Conservation (phyloP, 352 stramenopile species). For the Phytophthora tubulina region DNA sequence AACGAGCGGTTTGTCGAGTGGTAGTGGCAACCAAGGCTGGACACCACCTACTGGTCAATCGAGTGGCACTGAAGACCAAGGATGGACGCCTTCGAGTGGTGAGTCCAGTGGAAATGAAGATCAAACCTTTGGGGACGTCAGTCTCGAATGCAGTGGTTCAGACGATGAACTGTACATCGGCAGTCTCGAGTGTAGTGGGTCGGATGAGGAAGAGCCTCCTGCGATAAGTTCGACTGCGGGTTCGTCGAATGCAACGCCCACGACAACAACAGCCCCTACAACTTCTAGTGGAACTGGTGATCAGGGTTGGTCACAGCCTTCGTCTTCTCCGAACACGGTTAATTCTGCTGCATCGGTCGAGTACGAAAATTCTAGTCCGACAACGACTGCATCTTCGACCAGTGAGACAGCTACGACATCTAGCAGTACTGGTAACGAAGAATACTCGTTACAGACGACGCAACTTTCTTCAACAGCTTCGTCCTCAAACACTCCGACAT, state of each 20-base stretch:
- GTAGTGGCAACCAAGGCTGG: slow-evolving; percentile 2
- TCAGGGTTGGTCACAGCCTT: neutral
- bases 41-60: neutral
- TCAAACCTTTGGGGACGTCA: neutral
- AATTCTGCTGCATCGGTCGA: slow-evolving; percentile 10
- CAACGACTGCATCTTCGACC: neutral
- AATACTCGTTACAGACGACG: neutral
- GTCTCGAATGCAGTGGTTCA: slow-evolving; percentile 33
- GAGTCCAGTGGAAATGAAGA: neutral
- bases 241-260: slow-evolving; percentile 3
- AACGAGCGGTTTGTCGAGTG: neutral
- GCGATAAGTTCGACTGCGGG: slow-evolving; percentile 6
- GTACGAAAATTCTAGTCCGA: neutral
- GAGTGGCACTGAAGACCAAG: slow-evolving; percentile 1
- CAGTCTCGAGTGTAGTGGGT: slow-evolving; percentile 29
- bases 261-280: slow-evolving; percentile 4
- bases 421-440: slow-evolving; percentile 7
- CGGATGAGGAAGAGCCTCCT: slow-evolving; percentile 17
- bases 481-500: slow-evolving; percentile 10
- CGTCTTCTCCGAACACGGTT: slow-evolving; percentile 11
- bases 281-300: neutral
- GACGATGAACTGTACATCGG: slow-evolving; percentile 13
- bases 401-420: neutral
- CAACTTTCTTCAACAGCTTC: slow-evolving; percentile 16
- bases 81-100: slow-evolving; percentile 2